Base-by-base conservation (phyloP, 2,329 filamentous ascomycete species). In the Neopestalotiopsis sp. region DNA sequence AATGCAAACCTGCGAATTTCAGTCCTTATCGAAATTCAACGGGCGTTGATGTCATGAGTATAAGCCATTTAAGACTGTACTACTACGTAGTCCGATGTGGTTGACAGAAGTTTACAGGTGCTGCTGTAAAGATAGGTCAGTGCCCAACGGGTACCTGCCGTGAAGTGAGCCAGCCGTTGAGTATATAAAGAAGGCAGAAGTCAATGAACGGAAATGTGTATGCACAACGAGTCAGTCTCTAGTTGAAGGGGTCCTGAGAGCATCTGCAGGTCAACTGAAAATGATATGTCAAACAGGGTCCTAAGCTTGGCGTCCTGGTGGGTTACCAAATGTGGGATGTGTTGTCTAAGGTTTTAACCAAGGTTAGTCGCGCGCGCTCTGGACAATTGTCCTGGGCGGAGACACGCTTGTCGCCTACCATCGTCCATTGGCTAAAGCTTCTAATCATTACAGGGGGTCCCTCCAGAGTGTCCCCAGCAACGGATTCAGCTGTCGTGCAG, bases 401-500 rank as follows among this genome's bases (percentile, higher is more conserved):
- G 34, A 34, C 53, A 57, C 45, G 49, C 57, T 56, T 66, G n/a
- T 9, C 32, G 17, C 45, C 9, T 2, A 45, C 49, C 49, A 5
- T 24, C 24, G 13, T 12, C 20, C 2, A 32, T 20, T 24, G 61
- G 20, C 3, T 24, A 12, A 9, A 20, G 42, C 63, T 56, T 40
- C 53, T 45, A 66, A 53, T 13, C 32, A 24, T 17, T 4, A 24
- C 59, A 42, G 24, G 20, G 12, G 61, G 40, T 53, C 17, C 38
- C 38, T 53, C 34, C 34, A 49, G 9, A 49, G 13, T 34, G 61
- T 64, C 38, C 61, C 63, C 28, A 57, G 63, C 63, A 66, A 66
- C 63, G 40, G 14, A 20, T 62, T 62, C 24, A 57, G 49, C 63
- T 66, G 63, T 66, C 49, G 63, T 66, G 63, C 63, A 66, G 63